A percentile compares a stretch with the other conserved stretches of the same genome.
These are phyloP conservation scores for Solanum piurae DNA, from an alignment of 257 asterid genomes.

Conservation along the genomic window DNA sequence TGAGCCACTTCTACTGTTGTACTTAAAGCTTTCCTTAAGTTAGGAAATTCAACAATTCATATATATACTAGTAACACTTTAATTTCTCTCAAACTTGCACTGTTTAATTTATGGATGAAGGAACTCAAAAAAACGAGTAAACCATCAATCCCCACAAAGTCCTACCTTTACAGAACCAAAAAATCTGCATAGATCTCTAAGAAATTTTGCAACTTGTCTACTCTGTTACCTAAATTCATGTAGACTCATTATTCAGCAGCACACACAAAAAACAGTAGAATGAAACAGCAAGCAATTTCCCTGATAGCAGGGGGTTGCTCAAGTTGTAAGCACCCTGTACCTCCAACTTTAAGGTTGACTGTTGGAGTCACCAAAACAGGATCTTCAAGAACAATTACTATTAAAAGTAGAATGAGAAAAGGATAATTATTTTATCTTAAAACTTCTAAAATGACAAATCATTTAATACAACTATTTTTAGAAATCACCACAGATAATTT, in stretches of 20 bases:
- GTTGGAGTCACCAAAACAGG: not conserved
- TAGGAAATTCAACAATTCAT: not conserved
- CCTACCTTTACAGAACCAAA: not conserved
- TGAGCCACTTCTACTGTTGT: not conserved
- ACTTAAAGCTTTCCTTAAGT: not conserved
- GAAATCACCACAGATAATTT: no score
- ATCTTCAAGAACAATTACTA: not conserved
- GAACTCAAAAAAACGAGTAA: not conserved
- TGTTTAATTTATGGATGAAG: not conserved
- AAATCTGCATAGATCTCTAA: not conserved
- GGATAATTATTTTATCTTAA: not conserved
- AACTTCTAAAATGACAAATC: not conserved
- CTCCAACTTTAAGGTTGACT: not conserved
- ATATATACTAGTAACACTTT: not conserved
- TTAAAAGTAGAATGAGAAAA: not conserved
- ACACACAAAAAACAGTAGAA: not conserved
- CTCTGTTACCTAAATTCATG: not conserved
- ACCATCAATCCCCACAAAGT: not conserved
- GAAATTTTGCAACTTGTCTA: not conserved
- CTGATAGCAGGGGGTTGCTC: not conserved
- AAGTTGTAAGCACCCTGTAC: not conserved
- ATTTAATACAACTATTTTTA: not conserved
- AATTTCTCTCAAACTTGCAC: not conserved
- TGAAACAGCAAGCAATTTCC: not conserved
- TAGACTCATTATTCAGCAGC: not conserved